Evolutionary conservation across 2,329 filamentous ascomycete genomes (phyloP).

Genomic region (Periconia digitata): DNA sequence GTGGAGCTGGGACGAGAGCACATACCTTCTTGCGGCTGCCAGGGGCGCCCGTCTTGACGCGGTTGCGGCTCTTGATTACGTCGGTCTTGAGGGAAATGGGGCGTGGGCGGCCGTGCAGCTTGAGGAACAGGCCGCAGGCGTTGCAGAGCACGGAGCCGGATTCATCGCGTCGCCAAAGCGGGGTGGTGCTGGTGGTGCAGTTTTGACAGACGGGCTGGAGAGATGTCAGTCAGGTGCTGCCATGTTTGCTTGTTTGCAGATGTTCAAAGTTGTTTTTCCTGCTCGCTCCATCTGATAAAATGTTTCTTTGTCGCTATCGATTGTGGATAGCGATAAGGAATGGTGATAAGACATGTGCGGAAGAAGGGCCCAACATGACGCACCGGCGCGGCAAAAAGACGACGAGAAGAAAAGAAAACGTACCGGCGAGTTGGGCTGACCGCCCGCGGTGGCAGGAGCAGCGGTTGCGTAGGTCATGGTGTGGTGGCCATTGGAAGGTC

Average conservation of each 20-base stretch:
- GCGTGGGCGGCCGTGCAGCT: conserved; percentile 88
- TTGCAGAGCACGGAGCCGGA: conserved; percentile 95
- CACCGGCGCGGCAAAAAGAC: conserved; percentile 5
- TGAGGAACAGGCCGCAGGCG: conserved; percentile 95
- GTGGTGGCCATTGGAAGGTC: conserved; percentile 49
- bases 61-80: conserved; percentile 98
- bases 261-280: too few species aligned
- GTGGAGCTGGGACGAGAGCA: conserved; percentile 2
- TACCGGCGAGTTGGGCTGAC: conserved; percentile 62
- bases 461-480: conserved; percentile 64
- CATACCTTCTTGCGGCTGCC: conserved; percentile 81
- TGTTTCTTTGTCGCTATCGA: conserved; percentile 32
- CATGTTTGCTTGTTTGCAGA: too few species aligned
- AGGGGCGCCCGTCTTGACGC: conserved; percentile 85
- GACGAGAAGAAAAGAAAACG: conserved; percentile 26
- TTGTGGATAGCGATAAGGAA: conserved; percentile 51
- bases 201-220: conserved; percentile 94
- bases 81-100: conserved; percentile 98
- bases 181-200: conserved; percentile 92
- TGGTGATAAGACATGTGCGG: conserved; percentile 27
- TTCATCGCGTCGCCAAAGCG: conserved; percentile 96
- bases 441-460: conserved; percentile 66
- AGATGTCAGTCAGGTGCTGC: conserved; percentile 47
- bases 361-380: conserved; percentile 37
- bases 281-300: conserved; percentile 7